Evolutionary conservation across 2,329 filamentous ascomycete species (phyloP).

Genomic region (Penicillium sp.): DNA sequence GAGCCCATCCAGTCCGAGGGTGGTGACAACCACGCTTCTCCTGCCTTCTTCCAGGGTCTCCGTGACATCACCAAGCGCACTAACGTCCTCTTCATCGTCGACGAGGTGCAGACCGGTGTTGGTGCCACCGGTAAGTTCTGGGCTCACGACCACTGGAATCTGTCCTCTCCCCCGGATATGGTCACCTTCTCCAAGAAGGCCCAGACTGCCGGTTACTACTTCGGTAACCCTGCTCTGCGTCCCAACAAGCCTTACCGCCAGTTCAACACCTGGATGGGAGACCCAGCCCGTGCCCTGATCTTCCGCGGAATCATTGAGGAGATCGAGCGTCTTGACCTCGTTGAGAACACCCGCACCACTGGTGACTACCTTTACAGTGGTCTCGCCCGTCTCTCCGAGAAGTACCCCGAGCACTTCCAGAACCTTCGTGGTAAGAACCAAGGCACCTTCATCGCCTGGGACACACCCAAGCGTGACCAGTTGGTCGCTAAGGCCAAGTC

Average conservation of each 20-base stretch:
- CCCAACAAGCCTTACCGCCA: slow-evolving; percentile 94
- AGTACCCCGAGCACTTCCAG: slow-evolving; percentile 73
- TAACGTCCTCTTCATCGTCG: slow-evolving; percentile 80
- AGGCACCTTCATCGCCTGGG: slow-evolving; percentile 92
- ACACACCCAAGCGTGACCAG: slow-evolving; percentile 65
- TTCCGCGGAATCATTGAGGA: slow-evolving; percentile 85
- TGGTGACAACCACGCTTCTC: slow-evolving; percentile 89
- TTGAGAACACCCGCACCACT: slow-evolving; percentile 71
- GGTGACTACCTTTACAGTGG: slow-evolving; percentile 75
- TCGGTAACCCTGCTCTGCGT: slow-evolving; percentile 71
- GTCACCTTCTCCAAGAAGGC: slow-evolving; percentile 96
- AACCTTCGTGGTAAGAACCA: slow-evolving; percentile 84
- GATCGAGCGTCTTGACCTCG: slow-evolving; percentile 72
- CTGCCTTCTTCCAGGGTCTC: slow-evolving; percentile 80
- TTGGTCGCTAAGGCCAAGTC: slow-evolving; percentile 75
- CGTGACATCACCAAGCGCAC: slow-evolving; percentile 67
- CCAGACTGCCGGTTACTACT: slow-evolving; percentile 91
- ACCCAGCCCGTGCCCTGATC: slow-evolving; percentile 77
- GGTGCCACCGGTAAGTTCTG: slow-evolving; percentile 93
- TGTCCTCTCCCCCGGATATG: slow-evolving; percentile 78
- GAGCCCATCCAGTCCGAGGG: slow-evolving; percentile 94
- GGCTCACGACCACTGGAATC: slow-evolving; percentile 93
- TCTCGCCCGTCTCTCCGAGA: slow-evolving; percentile 64
- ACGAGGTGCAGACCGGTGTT: slow-evolving; percentile 91
- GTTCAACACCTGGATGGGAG: slow-evolving; percentile 98